Conservation (phyloP, 371 early-diverging fungal genomes). For the Mucor racemosus region DNA sequence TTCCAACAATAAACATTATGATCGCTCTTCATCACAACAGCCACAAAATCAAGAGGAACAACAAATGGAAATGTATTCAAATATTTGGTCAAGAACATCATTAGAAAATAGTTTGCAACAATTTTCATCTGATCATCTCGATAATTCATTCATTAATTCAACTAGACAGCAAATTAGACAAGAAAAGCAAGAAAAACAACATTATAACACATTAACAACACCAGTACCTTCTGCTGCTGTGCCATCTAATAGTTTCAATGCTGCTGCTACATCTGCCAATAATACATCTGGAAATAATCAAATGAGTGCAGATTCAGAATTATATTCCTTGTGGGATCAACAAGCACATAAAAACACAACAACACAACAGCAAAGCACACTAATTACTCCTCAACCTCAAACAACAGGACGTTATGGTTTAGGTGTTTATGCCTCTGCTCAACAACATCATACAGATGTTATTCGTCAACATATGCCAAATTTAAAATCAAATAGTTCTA, state of each 20-base stretch:
- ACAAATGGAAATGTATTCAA: constrained; percentile 21
- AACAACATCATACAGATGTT: constrained; percentile 55
- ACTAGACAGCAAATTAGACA: constrained; percentile 1
- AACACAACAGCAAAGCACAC: neutral
- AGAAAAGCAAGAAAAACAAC: neutral
- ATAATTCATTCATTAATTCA: constrained; percentile 4
- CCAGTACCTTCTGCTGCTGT: neutral
- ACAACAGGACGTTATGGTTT: constrained; percentile 30
- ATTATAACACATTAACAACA: neutral
- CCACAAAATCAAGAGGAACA: neutral
- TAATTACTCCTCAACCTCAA: neutral
- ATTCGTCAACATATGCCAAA: constrained; percentile 47
- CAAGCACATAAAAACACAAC: neutral
- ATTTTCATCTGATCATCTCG: neutral
- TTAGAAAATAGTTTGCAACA: neutral
- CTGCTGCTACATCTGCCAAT: neutral
- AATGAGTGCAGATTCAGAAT: constrained; percentile 9
- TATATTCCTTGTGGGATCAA: constrained; percentile 11
- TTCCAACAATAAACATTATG: neutral
- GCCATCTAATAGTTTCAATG: neutral
- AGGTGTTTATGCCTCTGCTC: constrained; percentile 57
- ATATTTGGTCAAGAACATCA: neutral
- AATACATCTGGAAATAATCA: neutral
- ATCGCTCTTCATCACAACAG: neutral
- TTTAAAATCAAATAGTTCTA: constrained; percentile 16